Base-by-base conservation (phyloP, 2,329 filamentous ascomycete species). In the Diaporthe citri region DNA sequence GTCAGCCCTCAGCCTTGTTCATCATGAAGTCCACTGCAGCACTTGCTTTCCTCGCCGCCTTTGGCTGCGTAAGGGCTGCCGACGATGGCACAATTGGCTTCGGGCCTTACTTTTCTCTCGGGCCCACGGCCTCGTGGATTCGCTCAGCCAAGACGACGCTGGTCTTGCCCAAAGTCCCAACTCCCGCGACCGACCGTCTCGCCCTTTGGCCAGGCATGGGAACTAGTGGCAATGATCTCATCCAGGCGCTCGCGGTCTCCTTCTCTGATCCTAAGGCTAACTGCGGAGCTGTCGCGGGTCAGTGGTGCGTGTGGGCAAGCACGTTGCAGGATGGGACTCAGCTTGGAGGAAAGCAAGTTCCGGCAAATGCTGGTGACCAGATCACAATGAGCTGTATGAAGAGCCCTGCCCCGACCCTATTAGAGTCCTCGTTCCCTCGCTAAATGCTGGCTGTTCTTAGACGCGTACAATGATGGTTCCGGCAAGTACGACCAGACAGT, bases 131-230 rank as follows among this genome's bases (percentile, higher is more conserved):
- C 15, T 66, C 71, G 7, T 73, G 60, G 41, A 73, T 73, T 46
- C 71, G 71, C 13, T 51, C 57, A 13, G 57, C 71, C 34, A 73
- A 64, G 17, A 66, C 71, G 7, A 73, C 71, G 10, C 59, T 73
- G 41, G 71, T 73, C 8, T 52, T 73, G 20, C 71, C 71, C 28
- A 48, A 43, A 7, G 59, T 64, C 41, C 71, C 48, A 13, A 64
- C 22, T 9, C 31, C 51, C 25, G 36, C 36, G 22, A 55, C 46
- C 4, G 57, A 55, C 9, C 48, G 48, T 28, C 31, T 67, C 5
- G 60, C 71, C 17, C 43, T 73, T 22, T 73, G 71, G 71, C 57
- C 60, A 8, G 71, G 71, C 15, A 73, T 73, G 71, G 57, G 57
- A 7, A 73, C 71, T 6, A 66, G 57, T 22, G 62, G 62, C n/a